A percentile compares a stretch with the other conserved stretches of the same genome.
Conservation (phyloP, 345 rosid genomes). For the Citropsis articulata region DNA sequence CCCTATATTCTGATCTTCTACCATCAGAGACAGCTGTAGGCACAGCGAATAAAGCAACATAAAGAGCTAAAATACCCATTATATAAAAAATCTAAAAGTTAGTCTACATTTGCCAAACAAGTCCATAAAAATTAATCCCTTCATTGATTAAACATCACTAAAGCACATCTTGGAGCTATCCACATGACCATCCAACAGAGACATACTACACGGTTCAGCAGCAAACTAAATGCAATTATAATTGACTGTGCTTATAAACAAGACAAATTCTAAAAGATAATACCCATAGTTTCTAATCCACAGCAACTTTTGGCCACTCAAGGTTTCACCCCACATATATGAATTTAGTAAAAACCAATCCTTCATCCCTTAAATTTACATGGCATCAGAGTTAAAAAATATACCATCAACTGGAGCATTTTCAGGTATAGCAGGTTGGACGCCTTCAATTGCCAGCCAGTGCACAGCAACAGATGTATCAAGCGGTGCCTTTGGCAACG, state of each 20-base stretch:
- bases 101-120: background rate
- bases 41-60: constrained; percentile 14
- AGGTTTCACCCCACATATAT: background rate
- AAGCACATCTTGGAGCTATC: background rate
- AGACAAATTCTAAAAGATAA: background rate
- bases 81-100: background rate
- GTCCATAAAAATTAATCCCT: background rate
- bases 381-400: background rate
- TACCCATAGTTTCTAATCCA: background rate
- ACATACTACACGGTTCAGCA: background rate
- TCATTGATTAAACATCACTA: background rate
- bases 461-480: constrained; percentile 56
- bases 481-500: constrained; percentile 55
- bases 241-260: background rate
- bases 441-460: constrained; percentile 92
- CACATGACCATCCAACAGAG: background rate
- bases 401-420: constrained; percentile 68
- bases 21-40: constrained; percentile 47
- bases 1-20: constrained; percentile 63
- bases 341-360: background rate
- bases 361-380: background rate
- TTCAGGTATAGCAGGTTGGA: constrained; percentile 78
- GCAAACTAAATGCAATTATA: background rate
- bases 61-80: background rate
- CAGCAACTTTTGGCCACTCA: background rate